Base-by-base conservation (phyloP, 2,329 filamentous ascomycete species). In the Aureobasidium sp. region DNA sequence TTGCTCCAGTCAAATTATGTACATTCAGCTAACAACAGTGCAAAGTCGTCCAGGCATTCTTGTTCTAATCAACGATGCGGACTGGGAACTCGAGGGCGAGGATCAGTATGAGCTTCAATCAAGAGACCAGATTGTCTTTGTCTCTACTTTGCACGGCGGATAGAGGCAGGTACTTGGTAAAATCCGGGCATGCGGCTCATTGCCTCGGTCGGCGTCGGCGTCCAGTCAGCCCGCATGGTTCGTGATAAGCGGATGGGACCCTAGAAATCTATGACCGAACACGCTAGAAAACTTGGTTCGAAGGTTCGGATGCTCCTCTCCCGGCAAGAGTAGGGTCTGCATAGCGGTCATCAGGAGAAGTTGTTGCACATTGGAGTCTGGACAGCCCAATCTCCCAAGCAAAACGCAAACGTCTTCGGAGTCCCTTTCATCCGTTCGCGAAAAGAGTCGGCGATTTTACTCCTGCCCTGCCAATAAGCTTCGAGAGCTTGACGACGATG, bases 51-150 rank as follows among this genome's bases (percentile, higher is more conserved):
- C 94, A 5, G 94, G 94, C 3, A 96, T 99, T 73, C 83, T 99
- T 47, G 93, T 97, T 32, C 81, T 99, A 62, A 96, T 99, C 74
- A 99, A 99, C 72, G 94, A 99, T 69, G 90, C 91, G 30, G 94
- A 99, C 74, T 99, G 94, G 94, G 94, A 97, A 75, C 83, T 99
- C 13, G 94, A 97, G 76, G 94, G 92, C 21, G 93, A 97, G 76
- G 91, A 94, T 72, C 83, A 86, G 66, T 97, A 97, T 72, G 87
- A 91, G 75, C 77, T 99, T 62, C 86, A 93, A 75, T 76, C 80
- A 64, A 83, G 86, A 63, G 94, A 99, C 77, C 93, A 89, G 71
- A 89, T 99, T 68, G 80, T 97, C 66, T 99, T 99, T 76, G 92
- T 99, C 65, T 97, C 92, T 64, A 99, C 94, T 21, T 80, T 99